Percentiles rank a stretch among this genome's conserved stretches.
Conservation (phyloP, 1,139 yeast genomes). For the Waltiozyma sp. region DNA sequence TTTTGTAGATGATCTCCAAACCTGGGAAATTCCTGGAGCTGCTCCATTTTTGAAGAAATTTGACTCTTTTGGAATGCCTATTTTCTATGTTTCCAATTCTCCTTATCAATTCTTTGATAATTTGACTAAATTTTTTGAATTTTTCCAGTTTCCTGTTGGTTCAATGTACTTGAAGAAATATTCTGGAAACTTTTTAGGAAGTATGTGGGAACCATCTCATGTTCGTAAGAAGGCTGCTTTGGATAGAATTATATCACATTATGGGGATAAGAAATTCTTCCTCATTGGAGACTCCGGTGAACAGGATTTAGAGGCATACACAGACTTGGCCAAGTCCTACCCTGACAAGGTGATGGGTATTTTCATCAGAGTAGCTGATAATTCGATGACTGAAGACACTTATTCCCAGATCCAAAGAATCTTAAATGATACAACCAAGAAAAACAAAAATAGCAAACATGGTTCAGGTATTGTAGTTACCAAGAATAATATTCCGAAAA, state of each 20-base stretch:
- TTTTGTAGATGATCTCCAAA: conserved; percentile 50
- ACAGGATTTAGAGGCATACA: conserved; percentile 85
- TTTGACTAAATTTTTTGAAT: conserved; percentile 45
- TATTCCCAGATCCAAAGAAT: conserved; percentile 7
- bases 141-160: conserved; percentile 48
- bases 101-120: conserved; percentile 82
- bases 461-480: no score
- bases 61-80: conserved; percentile 34
- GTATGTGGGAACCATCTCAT: conserved; percentile 78
- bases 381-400: conserved; percentile 43
- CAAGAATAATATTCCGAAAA: conserved; percentile 2
- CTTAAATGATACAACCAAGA: not conserved
- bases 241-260: conserved; percentile 55
- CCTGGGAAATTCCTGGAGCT: conserved; percentile 66
- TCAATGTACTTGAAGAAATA: conserved; percentile 84
- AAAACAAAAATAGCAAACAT: conserved; percentile 1
- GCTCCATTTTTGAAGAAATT: conserved; percentile 54
- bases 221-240: conserved; percentile 67
- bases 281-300: conserved; percentile 95
- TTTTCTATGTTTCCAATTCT: conserved; percentile 90
- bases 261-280: conserved; percentile 66
- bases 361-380: conserved; percentile 70
- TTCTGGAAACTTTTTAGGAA: conserved; percentile 63
- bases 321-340: conserved; percentile 48
- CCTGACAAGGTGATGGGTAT: conserved; percentile 65